Evolutionary conservation across 805 yeast genomes (phyloP), one percentile per base, ranked within the genome.

Genomic region (Wickerhamomyces strasburgensis): DNA sequence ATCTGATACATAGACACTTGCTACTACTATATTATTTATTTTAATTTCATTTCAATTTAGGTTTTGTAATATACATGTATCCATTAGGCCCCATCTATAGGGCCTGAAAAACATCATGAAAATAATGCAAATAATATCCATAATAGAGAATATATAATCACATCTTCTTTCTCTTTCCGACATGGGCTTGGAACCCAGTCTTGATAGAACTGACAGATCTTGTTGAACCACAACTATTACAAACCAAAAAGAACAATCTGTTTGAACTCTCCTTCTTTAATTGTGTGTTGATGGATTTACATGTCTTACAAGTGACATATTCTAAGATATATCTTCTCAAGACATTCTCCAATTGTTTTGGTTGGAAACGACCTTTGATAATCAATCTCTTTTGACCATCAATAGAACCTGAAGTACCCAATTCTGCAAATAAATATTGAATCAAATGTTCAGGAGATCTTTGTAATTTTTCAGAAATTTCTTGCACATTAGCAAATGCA

Each of bases 111-210:
- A 26, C 28, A 26, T 8, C 16, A 27, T 14, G 15, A 27, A 14
- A 14, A 27, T 15, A 14, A 26, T 26, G n/a, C n/a, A n/a, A n/a
- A n/a, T n/a, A n/a, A n/a, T n/a, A n/a, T n/a, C n/a, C n/a, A n/a
- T n/a, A n/a, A n/a, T n/a, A n/a, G n/a, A n/a, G n/a, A n/a, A n/a
- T 23, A 23, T 23, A 23, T 9, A 11, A 23, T 23, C 8, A 23
- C 25, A 60, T 69, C 66, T 71, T 83, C 78, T 79, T 84, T 80
- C 90, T 84, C 65, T 84, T 82, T 53, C 95, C 95, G 56, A 86
- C 80, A 60, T 85, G 90, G 53, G 98, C 99, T 73, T 89, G 96
- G 95, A 86, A 93, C 83, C 99, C 99, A 34, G 97, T 86, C 79
- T 94, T 93, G 67, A 93, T 93, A 32, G 96, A 87, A 51, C 93